Evolutionary conservation across 306 rosid species (phyloP).

Genomic region (Phaseolus lunatus): DNA sequence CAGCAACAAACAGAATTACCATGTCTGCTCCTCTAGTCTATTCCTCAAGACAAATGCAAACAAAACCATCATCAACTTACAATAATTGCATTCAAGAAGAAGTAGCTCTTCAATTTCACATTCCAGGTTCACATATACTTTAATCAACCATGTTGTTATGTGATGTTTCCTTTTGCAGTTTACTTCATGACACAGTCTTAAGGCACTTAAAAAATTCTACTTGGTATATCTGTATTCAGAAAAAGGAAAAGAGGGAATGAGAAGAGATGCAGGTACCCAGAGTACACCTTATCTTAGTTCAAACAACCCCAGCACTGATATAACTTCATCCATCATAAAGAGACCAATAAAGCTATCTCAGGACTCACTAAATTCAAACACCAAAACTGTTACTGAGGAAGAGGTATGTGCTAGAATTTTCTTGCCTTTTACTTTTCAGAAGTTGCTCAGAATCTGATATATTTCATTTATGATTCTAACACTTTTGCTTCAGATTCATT

Average conservation of each 20-base stretch:
- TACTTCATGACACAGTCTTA: background rate
- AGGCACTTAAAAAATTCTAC: background rate
- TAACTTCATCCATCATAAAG: conserved; percentile 72
- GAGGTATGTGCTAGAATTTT: conserved; percentile 54
- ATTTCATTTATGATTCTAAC: background rate
- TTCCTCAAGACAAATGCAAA: conserved; percentile 59
- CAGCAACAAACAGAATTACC: conserved; percentile 65
- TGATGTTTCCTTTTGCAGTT: background rate
- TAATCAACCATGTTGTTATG: background rate
- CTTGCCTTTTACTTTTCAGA: background rate
- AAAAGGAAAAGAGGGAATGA: conserved; percentile 60
- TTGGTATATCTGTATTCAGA: conserved; percentile 48
- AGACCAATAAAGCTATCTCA: conserved; percentile 55
- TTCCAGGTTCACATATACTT: conserved; percentile 64
- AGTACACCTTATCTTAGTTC: conserved; percentile 72
- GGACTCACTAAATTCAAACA: conserved; percentile 61
- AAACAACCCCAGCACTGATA: conserved; percentile 63
- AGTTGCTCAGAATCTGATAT: background rate
- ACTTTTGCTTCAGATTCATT: background rate
- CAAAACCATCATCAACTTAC: conserved; percentile 57
- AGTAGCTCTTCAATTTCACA: conserved; percentile 51
- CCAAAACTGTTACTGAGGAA: conserved; percentile 53
- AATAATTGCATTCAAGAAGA: conserved; percentile 51
- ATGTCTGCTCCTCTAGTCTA: conserved; percentile 77
- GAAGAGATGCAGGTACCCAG: conserved; percentile 87